Evolutionary conservation across 345 rosid species (phyloP).

Genomic region (Euphorbia tirucalli): DNA sequence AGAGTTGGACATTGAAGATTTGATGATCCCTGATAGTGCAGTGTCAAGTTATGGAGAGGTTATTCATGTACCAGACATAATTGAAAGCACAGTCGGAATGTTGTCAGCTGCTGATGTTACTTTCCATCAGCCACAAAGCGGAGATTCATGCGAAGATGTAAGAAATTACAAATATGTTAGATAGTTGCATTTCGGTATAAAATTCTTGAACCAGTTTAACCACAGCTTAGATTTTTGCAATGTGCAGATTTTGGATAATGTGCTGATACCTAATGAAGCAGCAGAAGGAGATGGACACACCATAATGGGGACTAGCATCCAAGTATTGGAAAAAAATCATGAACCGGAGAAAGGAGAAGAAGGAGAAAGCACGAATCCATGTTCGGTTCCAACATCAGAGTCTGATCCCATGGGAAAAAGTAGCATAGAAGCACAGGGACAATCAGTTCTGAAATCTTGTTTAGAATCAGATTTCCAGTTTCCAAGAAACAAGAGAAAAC

Average conservation of each 20-base stretch:
- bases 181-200: background rate
- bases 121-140: constrained; percentile 55
- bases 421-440: constrained; percentile 27
- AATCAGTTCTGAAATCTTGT: constrained; percentile 59
- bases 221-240: constrained; percentile 12
- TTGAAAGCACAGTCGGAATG: constrained; percentile 86
- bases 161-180: constrained; percentile 21
- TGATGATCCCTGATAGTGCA: constrained; percentile 61
- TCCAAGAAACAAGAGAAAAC: constrained; percentile 79
- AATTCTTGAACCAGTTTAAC: background rate
- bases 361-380: constrained; percentile 49
- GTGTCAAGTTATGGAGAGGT: constrained; percentile 62
- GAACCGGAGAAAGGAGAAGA: constrained; percentile 49
- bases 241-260: constrained; percentile 56
- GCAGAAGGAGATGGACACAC: constrained; percentile 44
- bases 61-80: constrained; percentile 80
- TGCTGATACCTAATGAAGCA: constrained; percentile 49
- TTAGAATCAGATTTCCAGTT: constrained; percentile 65
- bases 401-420: constrained; percentile 26
- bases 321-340: constrained; percentile 31
- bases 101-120: constrained; percentile 78
- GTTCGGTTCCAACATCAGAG: constrained; percentile 36
- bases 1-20: constrained; percentile 54
- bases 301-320: constrained; percentile 36
- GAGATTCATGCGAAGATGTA: constrained; percentile 73